phyloP scores from a whole-genome alignment of 2,329 filamentous ascomycete genomes.

The Xylaria polymorpha region DNA sequence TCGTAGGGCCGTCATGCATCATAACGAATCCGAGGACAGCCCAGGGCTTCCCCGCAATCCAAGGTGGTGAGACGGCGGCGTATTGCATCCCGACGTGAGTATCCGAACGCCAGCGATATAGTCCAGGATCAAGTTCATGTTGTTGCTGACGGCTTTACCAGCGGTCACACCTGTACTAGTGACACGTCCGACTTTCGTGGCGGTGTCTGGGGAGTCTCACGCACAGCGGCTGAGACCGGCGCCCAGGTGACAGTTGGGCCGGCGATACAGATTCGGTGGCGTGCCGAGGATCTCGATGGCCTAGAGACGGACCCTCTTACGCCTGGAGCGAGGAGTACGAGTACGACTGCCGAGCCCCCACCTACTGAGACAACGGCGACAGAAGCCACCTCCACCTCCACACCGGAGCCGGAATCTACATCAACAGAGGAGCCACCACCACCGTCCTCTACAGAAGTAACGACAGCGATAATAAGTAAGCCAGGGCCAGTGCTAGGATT shows the following conservation, averaged over 20 bases:
- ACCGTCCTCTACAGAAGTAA: background rate
- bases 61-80: slow-evolving; percentile 43
- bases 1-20: slow-evolving; percentile 41
- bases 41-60: slow-evolving; percentile 43
- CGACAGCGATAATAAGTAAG: background rate
- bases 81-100: slow-evolving; percentile 48
- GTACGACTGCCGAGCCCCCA: background rate
- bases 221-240: slow-evolving; percentile 41
- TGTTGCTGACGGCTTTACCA: slow-evolving; percentile 33
- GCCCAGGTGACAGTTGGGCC: slow-evolving; percentile 40
- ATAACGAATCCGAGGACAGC: slow-evolving; percentile 46
- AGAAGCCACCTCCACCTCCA: background rate
- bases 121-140: background rate
- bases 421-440: background rate
- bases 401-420: slow-evolving; percentile 3
- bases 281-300: slow-evolving; percentile 39
- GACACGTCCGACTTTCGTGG: slow-evolving; percentile 49
- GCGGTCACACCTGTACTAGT: slow-evolving; percentile 55
- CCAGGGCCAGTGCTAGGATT: background rate
- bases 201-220: slow-evolving; percentile 40
- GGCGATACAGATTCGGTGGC: slow-evolving; percentile 46
- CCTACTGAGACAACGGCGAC: background rate
- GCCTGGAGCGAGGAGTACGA: slow-evolving; percentile 35
- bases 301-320: slow-evolving; percentile 45
- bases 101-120: background rate